These are phyloP conservation scores for Cercospora brassicicola DNA, from an alignment of 2,329 filamentous ascomycete species.

Conservation along the genomic window DNA sequence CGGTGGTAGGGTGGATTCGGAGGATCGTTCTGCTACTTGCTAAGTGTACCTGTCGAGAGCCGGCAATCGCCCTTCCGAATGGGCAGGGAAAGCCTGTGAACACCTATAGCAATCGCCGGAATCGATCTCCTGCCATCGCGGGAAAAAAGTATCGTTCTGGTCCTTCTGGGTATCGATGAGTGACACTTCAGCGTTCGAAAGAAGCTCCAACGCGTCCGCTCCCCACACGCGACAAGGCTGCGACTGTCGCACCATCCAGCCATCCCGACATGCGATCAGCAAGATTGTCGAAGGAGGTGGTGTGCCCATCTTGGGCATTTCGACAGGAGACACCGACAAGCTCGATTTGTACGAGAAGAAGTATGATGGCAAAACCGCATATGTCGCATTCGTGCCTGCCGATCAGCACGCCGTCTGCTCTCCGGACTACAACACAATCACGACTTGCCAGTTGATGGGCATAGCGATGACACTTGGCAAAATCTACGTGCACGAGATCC, in stretches of 20 bases:
- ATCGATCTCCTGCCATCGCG: neutral
- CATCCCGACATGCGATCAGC: conserved; percentile 11
- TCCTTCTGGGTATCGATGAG: neutral
- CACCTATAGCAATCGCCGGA: neutral
- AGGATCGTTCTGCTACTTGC: neutral
- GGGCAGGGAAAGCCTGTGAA: neutral
- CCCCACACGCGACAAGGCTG: conserved; percentile 19
- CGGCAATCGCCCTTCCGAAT: neutral
- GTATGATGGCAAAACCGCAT: conserved; percentile 10
- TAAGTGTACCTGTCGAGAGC: neutral
- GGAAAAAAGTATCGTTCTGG: neutral
- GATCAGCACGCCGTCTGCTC: conserved; percentile 10
- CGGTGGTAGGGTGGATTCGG: neutral
- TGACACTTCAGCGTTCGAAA: neutral
- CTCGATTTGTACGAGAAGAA: conserved; percentile 16
- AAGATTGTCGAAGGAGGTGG: conserved; percentile 8
- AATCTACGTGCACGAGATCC: conserved; percentile 20
- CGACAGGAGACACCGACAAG: conserved; percentile 20
- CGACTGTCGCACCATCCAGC: conserved; percentile 21
- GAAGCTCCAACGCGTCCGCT: conserved; percentile 4
- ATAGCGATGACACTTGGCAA: conserved; percentile 21
- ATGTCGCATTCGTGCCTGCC: conserved; percentile 9
- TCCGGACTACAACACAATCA: conserved; percentile 17
- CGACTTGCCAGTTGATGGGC: conserved; percentile 20
- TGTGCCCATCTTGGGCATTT: conserved; percentile 15